phyloP scores from a whole-genome alignment of 495 filamentous ascomycete species.

The Trichoderma virens region DNA sequence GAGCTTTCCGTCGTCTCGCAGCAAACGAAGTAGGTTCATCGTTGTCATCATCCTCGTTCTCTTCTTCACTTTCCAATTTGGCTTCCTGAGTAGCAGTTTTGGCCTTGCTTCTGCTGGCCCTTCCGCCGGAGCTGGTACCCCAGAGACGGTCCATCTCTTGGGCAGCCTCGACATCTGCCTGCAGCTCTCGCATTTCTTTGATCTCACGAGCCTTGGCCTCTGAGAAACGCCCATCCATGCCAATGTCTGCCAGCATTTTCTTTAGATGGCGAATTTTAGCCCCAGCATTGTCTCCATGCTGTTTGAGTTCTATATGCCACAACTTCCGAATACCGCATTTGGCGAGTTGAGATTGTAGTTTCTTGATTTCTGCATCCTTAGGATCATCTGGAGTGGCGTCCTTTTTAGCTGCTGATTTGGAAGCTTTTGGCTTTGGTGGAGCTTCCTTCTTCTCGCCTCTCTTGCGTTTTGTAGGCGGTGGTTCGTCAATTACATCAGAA shows the following conservation, averaged over 20 bases:
- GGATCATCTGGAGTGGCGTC: conserved; percentile 35
- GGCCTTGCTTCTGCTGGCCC: conserved; percentile 25
- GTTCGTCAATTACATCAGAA: conserved; percentile 20
- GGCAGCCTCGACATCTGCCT: conserved; percentile 73
- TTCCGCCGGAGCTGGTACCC: conserved; percentile 46
- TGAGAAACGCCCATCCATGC: conserved; percentile 84
- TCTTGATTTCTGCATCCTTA: conserved; percentile 77
- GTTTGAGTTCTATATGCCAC: conserved; percentile 79
- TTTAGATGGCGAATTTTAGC: conserved; percentile 81
- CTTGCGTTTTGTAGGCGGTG: conserved; percentile 19
- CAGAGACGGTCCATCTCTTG: conserved; percentile 69
- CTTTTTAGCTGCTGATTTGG: conserved; percentile 2
- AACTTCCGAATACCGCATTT: conserved; percentile 95
- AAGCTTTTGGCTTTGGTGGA: conserved; percentile 12
- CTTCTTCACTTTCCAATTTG: conserved; percentile 39
- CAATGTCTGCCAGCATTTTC: conserved; percentile 65
- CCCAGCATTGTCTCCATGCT: conserved; percentile 55
- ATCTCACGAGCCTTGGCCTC: conserved; percentile 76
- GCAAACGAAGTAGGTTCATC: conserved; percentile 18
- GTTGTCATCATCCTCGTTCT: conserved; percentile 26
- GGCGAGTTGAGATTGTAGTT: conserved; percentile 75
- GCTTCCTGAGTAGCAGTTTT: conserved; percentile 22
- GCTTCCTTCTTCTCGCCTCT: conserved; percentile 17
- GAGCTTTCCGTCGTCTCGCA: conserved; percentile 25
- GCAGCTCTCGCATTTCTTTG: conserved; percentile 73